phyloP scores from a whole-genome alignment of 148 eudicot species.

The Cornus suecica region DNA sequence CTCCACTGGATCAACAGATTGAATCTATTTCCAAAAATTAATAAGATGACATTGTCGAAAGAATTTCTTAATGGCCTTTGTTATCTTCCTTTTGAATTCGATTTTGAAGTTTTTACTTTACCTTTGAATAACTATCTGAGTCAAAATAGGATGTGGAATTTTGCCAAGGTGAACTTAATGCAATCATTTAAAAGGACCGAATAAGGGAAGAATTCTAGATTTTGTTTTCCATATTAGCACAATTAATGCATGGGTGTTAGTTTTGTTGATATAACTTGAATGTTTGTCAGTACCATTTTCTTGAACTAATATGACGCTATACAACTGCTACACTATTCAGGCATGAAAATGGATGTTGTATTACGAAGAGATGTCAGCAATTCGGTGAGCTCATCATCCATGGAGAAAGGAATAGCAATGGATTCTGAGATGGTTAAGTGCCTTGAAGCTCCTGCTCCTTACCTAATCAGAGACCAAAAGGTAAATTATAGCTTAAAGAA shows the following conservation, averaged over 20 bases:
- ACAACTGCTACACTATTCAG: conserved; percentile 26
- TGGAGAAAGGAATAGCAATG: conserved; percentile 36
- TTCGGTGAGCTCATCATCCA: conserved; percentile 39
- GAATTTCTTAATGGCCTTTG: not conserved
- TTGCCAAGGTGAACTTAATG: not conserved
- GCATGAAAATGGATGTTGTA: conserved; percentile 27
- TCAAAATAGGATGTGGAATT: not conserved
- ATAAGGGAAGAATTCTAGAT: not conserved
- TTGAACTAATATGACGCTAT: conserved; percentile 15
- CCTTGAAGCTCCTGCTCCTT: conserved; percentile 30
- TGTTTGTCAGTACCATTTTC: not conserved
- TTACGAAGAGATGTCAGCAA: conserved; percentile 7
- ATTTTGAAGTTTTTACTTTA: not conserved
- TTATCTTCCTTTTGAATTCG: not conserved
- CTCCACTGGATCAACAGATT: not conserved
- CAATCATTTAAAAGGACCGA: not conserved
- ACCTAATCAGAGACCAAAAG: conserved; percentile 31
- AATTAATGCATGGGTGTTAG: not conserved
- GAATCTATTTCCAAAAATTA: not conserved
- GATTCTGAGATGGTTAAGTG: conserved; percentile 38
- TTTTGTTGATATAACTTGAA: not conserved
- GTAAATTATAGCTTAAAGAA: conserved; percentile 36
- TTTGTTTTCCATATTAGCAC: not conserved
- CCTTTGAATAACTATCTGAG: not conserved
- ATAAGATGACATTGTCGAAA: not conserved